phyloP scores from a whole-genome alignment of 1,284 basidiomycete species.

The Veloboletus limbatus region DNA sequence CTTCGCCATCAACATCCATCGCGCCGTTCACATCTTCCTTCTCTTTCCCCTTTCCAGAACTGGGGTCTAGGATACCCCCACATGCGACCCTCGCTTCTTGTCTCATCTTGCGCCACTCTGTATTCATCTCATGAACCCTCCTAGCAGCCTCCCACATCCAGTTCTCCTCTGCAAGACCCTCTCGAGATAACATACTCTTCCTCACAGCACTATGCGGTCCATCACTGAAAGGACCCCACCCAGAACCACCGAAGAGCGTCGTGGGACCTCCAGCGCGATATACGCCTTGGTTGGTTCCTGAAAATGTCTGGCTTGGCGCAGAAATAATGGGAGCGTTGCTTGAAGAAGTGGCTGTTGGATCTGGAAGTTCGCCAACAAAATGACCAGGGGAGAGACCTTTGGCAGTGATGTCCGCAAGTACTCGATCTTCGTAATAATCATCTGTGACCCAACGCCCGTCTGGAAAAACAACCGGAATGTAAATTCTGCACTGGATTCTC shows the following conservation, averaged over 20 bases:
- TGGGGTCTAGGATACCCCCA: slow-evolving; percentile 37
- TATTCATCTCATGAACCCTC: slow-evolving; percentile 59
- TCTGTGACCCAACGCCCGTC: slow-evolving; percentile 90
- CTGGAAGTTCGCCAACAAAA: slow-evolving; percentile 76
- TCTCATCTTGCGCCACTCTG: slow-evolving; percentile 62
- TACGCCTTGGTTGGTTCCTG: slow-evolving; percentile 51
- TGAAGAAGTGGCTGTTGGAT: slow-evolving; percentile 48
- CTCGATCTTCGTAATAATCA: slow-evolving; percentile 92
- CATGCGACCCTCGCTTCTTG: slow-evolving; percentile 52
- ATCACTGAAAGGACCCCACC: slow-evolving; percentile 82
- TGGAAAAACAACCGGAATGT: slow-evolving; percentile 31
- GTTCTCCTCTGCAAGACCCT: slow-evolving; percentile 80
- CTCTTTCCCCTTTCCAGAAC: slow-evolving; percentile 26
- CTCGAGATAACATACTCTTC: slow-evolving; percentile 65
- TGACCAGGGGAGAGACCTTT: slow-evolving; percentile 75
- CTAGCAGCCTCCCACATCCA: slow-evolving; percentile 84
- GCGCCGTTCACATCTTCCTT: slow-evolving; percentile 27
- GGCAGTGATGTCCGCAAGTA: slow-evolving; percentile 65
- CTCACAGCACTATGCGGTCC: slow-evolving; percentile 76
- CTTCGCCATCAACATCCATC: slow-evolving; percentile 22
- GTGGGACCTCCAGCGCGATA: slow-evolving; percentile 85
- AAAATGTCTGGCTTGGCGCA: slow-evolving; percentile 37
- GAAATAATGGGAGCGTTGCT: slow-evolving; percentile 39
- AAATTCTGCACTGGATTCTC: not conserved
- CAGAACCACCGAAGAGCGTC: slow-evolving; percentile 80